Conservation (phyloP, 441 rosid genomes). For the Arabidopsis hybrid region DNA sequence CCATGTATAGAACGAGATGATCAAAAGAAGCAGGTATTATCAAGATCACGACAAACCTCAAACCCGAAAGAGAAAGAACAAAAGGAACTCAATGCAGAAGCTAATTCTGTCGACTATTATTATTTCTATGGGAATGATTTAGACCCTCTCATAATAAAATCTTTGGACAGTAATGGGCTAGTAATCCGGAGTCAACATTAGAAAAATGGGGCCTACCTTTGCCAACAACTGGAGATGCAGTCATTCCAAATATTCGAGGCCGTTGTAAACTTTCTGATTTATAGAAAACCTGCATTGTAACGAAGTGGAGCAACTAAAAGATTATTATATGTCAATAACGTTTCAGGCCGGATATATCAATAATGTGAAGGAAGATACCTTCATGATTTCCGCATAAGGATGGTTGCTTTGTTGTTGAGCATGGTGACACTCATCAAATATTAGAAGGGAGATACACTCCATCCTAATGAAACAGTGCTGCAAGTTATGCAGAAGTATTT, state of each 20-base stretch:
- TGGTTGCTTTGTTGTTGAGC: constrained; percentile 86
- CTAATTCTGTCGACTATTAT: constrained; percentile 21
- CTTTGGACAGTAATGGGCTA: constrained; percentile 1
- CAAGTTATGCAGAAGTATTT: constrained; percentile 71
- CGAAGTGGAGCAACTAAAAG: constrained; percentile 37
- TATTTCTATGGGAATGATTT: constrained; percentile 8
- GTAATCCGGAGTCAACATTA: constrained; percentile 25
- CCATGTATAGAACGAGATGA: constrained; percentile 20
- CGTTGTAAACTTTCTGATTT: constrained; percentile 53
- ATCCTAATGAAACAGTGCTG: constrained; percentile 92
- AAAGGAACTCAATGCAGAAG: constrained; percentile 30
- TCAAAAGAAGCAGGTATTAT: constrained; percentile 28
- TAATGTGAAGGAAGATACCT: constrained; percentile 54
- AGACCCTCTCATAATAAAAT: background rate
- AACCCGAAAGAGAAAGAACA: background rate
- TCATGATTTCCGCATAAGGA: constrained; percentile 95
- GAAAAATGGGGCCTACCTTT: constrained; percentile 62
- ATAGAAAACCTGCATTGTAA: constrained; percentile 72
- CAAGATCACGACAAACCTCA: constrained; percentile 26
- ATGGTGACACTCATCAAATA: constrained; percentile 98
- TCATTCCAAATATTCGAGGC: constrained; percentile 99
- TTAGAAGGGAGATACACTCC: constrained; percentile 85
- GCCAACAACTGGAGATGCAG: constrained; percentile 97
- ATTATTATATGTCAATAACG: constrained; percentile 5
- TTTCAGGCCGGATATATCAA: constrained; percentile 33